phyloP scores from a whole-genome alignment of 1,139 yeast species.

The Taphrina sp. region DNA sequence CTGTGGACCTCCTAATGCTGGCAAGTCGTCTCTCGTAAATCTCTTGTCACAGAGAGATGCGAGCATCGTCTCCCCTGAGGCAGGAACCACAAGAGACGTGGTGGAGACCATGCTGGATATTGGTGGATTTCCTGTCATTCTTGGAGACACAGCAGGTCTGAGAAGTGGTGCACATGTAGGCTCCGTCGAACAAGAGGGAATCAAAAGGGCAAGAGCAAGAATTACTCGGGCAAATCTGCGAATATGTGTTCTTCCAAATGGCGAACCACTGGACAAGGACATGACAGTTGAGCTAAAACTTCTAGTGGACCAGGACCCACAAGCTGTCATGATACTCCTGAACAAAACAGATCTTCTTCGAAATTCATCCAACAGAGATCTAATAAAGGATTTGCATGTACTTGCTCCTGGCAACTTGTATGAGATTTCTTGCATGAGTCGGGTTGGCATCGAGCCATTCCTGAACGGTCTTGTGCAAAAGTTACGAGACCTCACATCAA shows the following conservation, averaged over 20 bases:
- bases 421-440: conserved; percentile 6
- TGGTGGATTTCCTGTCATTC: conserved; percentile 74
- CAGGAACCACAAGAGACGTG: conserved; percentile 93
- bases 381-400: background rate
- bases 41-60: conserved; percentile 72
- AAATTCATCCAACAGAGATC: conserved; percentile 38
- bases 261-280: conserved; percentile 43
- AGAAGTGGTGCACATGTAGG: conserved; percentile 49
- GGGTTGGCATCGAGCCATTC: background rate
- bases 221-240: conserved; percentile 63
- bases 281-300: conserved; percentile 26
- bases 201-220: conserved; percentile 65
- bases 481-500: conserved; percentile 8
- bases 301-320: conserved; percentile 39
- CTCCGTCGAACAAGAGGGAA: conserved; percentile 76
- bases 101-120: conserved; percentile 79
- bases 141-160: conserved; percentile 94
- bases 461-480: conserved; percentile 33
- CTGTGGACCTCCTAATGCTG: conserved; percentile 94
- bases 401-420: background rate
- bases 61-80: conserved; percentile 85
- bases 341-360: conserved; percentile 40
- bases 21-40: conserved; percentile 84
- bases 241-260: conserved; percentile 53
- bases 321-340: conserved; percentile 30